Base-by-base conservation (phyloP, 805 yeast species). In the Metschnikowia kunwiensis region DNA sequence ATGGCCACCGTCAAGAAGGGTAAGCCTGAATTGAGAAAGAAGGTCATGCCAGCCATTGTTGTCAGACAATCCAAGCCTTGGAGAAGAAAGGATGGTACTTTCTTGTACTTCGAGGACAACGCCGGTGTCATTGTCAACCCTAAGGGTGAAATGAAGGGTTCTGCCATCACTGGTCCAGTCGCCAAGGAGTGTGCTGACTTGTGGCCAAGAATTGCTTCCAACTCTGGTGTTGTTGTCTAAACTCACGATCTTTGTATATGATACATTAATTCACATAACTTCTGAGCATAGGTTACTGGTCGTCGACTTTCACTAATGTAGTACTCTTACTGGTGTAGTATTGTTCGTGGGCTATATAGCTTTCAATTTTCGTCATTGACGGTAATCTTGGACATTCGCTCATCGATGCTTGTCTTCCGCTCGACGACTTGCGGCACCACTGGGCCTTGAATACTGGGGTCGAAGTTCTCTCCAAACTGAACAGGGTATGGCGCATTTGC, bases 61-160 rank as follows among this genome's bases (percentile, higher is more conserved):
- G 84, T 93, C 57, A 91, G 99, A 78, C 99, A 93, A 80, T 77
- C 98, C 56, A 91, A 89, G 81, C 88, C 99, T 57, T 93, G 99
- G 99, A 91, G 99, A 91, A 87, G 99, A 85, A 91, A 83, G 82
- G 99, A 93, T 69, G 99, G 99, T 85, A 85, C 88, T 62, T 93
- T 72, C 89, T 87, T 93, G 74, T 93, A 93, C 87, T 93, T 93
- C 63, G 99, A 93, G 82, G 99, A 93, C 78, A 93, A 93, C 69
- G 99, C 99, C 56, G 98, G 98, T 83, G 99, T 94, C 74, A 93
- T 93, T 69, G 98, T 93, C 72, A 93, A 93, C 80, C 98, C 99
- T 70, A 93, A 93, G 93, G 99, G 99, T 81, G 99, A 93, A 78
- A 93, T 94, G 98, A 93, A 93, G 82, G 99, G 99, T 77, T 94